Evolutionary conservation across 768 basidiomycete genomes (phyloP).

Genomic region (Tremella yokohamensis): DNA sequence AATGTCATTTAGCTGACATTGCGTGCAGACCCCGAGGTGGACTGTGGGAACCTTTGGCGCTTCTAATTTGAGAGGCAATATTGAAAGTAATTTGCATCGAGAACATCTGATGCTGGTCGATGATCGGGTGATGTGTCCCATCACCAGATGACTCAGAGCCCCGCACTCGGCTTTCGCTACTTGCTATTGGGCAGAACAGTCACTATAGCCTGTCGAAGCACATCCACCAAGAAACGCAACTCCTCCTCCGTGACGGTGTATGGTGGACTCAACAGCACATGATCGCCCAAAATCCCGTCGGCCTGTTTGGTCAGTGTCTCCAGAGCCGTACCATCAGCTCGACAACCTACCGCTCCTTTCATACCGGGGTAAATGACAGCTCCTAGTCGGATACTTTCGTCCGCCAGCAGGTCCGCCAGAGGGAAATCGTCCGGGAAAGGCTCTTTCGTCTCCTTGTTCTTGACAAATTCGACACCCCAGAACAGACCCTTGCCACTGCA

Average conservation of each 20-base stretch:
- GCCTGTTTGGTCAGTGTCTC: constrained; percentile 57
- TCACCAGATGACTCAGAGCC: no score
- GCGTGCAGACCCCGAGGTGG: no score
- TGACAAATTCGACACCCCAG: constrained; percentile 54
- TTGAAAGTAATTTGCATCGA: no score
- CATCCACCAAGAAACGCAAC: constrained; percentile 63
- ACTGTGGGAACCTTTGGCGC: no score
- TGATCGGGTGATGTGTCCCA: no score
- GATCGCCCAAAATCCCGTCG: constrained; percentile 70
- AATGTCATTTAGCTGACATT: no score
- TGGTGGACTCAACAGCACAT: constrained; percentile 71
- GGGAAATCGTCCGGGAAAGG: constrained; percentile 52
- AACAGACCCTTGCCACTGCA: constrained; percentile 77
- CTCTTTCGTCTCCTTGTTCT: constrained; percentile 52
- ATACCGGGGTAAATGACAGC: constrained; percentile 68
- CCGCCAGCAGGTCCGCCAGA: constrained; percentile 7
- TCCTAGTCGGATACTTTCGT: constrained; percentile 45
- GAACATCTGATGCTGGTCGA: no score
- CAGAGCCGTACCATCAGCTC: constrained; percentile 70
- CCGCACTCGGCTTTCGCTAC: no score
- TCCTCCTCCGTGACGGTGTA: constrained; percentile 71
- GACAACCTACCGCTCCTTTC: constrained; percentile 58
- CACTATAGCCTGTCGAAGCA: not conserved
- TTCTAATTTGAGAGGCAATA: no score
- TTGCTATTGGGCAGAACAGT: no score